Evolutionary conservation across 2,329 filamentous ascomycete genomes (phyloP).

Genomic region (Pseudopithomyces maydicus): DNA sequence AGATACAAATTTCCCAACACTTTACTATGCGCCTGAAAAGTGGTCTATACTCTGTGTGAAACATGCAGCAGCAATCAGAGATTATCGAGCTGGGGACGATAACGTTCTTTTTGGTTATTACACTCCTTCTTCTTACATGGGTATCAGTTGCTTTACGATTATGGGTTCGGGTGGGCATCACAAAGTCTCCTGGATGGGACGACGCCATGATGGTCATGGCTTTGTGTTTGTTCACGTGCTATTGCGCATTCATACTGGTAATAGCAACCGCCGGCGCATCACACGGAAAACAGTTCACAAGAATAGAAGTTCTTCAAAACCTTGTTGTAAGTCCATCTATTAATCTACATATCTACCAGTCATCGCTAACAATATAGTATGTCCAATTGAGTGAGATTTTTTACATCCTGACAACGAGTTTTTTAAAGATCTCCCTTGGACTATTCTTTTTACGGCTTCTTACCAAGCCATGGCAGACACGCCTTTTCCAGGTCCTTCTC

Average conservation of each 20-base stretch:
- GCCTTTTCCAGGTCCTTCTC: slow-evolving; percentile 30
- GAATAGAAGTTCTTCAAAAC: not conserved
- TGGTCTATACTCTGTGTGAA: not conserved
- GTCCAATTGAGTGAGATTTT: slow-evolving; percentile 52
- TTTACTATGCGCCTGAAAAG: slow-evolving; percentile 16
- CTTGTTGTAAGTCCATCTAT: slow-evolving; percentile 22
- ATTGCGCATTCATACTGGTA: slow-evolving; percentile 31
- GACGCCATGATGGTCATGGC: slow-evolving; percentile 38
- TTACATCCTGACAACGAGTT: slow-evolving; percentile 57
- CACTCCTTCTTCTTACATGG: slow-evolving; percentile 34
- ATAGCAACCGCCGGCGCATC: slow-evolving; percentile 20
- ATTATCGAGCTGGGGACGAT: slow-evolving; percentile 25
- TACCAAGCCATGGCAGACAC: slow-evolving; percentile 36
- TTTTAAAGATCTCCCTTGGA: slow-evolving; percentile 51
- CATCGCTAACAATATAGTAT: slow-evolving; percentile 20
- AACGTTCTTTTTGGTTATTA: slow-evolving; percentile 26
- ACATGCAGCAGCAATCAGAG: slow-evolving; percentile 18
- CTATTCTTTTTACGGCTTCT: slow-evolving; percentile 44
- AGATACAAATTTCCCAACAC: slow-evolving; percentile 1
- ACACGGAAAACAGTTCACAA: slow-evolving; percentile 15
- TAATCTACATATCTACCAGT: not conserved
- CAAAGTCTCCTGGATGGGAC: slow-evolving; percentile 41
- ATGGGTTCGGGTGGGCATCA: slow-evolving; percentile 40
- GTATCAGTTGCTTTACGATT: slow-evolving; percentile 35
- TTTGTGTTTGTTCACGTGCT: slow-evolving; percentile 34